phyloP scores from a whole-genome alignment of 805 yeast species.

The Candida hungchunana region DNA sequence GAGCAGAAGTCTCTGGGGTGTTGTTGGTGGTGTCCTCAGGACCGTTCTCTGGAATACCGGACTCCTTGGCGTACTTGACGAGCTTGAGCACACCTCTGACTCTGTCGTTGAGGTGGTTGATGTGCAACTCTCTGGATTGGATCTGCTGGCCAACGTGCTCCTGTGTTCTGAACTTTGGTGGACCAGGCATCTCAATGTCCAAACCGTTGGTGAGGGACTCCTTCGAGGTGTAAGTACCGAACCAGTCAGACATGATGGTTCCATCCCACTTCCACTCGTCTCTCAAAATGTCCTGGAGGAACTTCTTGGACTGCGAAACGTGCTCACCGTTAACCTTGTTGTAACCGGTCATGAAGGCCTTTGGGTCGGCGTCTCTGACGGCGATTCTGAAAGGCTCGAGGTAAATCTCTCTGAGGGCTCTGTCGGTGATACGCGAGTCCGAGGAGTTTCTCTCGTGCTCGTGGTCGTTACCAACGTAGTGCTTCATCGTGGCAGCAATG shows the following conservation, averaged over 20 bases:
- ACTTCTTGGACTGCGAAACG: slow-evolving; percentile 40
- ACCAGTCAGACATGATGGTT: slow-evolving; percentile 59
- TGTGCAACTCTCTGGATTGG: slow-evolving; percentile 34
- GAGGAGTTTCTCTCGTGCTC: slow-evolving; percentile 49
- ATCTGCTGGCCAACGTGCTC: slow-evolving; percentile 39
- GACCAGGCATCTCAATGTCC: slow-evolving; percentile 67
- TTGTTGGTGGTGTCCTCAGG: slow-evolving; percentile 32
- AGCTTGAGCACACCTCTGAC: slow-evolving; percentile 46
- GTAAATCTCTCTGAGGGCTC: slow-evolving; percentile 63
- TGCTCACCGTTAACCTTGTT: slow-evolving; percentile 60
- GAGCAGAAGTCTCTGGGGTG: slow-evolving; percentile 40
- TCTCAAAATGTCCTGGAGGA: slow-evolving; percentile 44
- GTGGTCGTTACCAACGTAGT: slow-evolving; percentile 58
- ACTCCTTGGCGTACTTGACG: slow-evolving; percentile 39
- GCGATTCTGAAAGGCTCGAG: slow-evolving; percentile 61
- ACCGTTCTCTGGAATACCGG: slow-evolving; percentile 31
- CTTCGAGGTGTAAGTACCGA: slow-evolving; percentile 46
- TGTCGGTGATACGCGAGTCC: slow-evolving; percentile 46
- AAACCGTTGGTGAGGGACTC: slow-evolving; percentile 50
- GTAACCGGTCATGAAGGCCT: slow-evolving; percentile 56
- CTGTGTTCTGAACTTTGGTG: slow-evolving; percentile 40
- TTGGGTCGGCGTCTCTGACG: slow-evolving; percentile 45
- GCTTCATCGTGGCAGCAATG: slow-evolving; percentile 55
- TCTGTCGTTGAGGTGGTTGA: slow-evolving; percentile 42
- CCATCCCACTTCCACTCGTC: slow-evolving; percentile 58